Evolutionary conservation across 2,329 filamentous ascomycete species (phyloP), one percentile per base, ranked within the genome.

Genomic region (Fusarium sambucinum): DNA sequence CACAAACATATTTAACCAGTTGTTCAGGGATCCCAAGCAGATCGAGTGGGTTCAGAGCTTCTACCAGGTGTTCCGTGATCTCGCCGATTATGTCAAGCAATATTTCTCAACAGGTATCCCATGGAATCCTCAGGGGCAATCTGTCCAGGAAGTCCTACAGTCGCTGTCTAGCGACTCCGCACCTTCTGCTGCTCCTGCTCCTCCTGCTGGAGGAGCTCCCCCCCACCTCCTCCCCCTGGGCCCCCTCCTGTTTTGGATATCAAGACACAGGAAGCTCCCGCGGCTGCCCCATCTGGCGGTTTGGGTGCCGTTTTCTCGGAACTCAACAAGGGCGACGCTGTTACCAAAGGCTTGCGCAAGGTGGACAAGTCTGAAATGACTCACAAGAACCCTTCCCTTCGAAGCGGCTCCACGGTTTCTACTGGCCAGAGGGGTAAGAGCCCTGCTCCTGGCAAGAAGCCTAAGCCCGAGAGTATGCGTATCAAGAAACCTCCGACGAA

Each of bases 301-400:
- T 89, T 97, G 79, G 89, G 89, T 23, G 94, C 95, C 25, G 94
- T 99, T 4, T 99, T 99, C 78, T 91, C 90, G 40, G 92, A 97
- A 70, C 83, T 99, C 54, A 98, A 98, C 81, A 90, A 91, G 77
- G 96, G 96, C 59, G 89, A 92, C 63, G 85, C 88, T n/a, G 92
- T 99, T 62, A 99, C 96, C 6, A 89, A 92, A 70, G 90, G 92
- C 32, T 85, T 99, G 35, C 91, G 92, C 71, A 99, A 97, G 84
- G 96, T 99, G 50, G 95, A 97, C 81, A 91, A 90, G 77, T 96
- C 92, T 55, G 86, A 98, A 79, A 97, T 97, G 95, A 99, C 96
- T 63, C 96, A 99, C 82, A 98, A 98, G 84, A 99, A 99, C 80
- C 96, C 96, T 16, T 88, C 90, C 12, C 84, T 99, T 59, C 90